Evolutionary conservation across 2,329 filamentous ascomycete species (phyloP).

Genomic region (Plectosphaerella cucumerina): DNA sequence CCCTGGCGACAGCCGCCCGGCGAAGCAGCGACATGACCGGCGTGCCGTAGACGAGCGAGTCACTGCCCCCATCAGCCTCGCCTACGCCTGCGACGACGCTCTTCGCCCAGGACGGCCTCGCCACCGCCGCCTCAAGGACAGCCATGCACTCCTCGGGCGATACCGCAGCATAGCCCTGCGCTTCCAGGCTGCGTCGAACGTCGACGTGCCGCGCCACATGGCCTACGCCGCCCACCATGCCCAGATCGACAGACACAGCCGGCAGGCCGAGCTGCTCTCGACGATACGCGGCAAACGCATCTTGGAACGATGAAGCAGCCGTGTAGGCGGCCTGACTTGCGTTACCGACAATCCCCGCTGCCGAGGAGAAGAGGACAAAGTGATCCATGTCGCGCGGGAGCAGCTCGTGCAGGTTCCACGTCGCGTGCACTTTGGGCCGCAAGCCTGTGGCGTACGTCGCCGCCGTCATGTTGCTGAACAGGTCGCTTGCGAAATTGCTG

Average conservation of each 20-base stretch:
- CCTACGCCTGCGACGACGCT: background rate
- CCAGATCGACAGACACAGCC: slow-evolving; percentile 47
- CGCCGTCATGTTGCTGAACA: background rate
- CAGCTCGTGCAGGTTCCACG: slow-evolving; percentile 21
- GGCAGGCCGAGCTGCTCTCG: slow-evolving; percentile 30
- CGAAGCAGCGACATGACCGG: slow-evolving; percentile 21
- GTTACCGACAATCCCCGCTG: slow-evolving; percentile 20
- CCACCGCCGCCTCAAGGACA: slow-evolving; percentile 17
- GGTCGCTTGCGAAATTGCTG: slow-evolving; percentile 15
- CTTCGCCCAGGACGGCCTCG: slow-evolving; percentile 16
- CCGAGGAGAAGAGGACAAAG: slow-evolving; percentile 28
- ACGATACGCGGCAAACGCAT: slow-evolving; percentile 36
- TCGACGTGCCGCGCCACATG: slow-evolving; percentile 44
- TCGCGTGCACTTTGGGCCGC: slow-evolving; percentile 28
- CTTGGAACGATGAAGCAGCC: slow-evolving; percentile 37
- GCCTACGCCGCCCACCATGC: slow-evolving; percentile 44
- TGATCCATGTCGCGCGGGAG: slow-evolving; percentile 27
- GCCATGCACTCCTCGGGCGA: slow-evolving; percentile 16
- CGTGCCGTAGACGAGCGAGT: slow-evolving; percentile 2
- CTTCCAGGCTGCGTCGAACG: slow-evolving; percentile 11
- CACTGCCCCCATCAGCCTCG: background rate
- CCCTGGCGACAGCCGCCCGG: slow-evolving; percentile 17
- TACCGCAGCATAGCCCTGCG: slow-evolving; percentile 15
- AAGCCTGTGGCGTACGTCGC: slow-evolving; percentile 8
- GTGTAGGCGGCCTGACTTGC: slow-evolving; percentile 38